A percentile compares a stretch with the other conserved stretches of the same genome.
Evolutionary conservation across 371 early-diverging fungal species (phyloP).

Genomic region (Rhizopus delemar): DNA sequence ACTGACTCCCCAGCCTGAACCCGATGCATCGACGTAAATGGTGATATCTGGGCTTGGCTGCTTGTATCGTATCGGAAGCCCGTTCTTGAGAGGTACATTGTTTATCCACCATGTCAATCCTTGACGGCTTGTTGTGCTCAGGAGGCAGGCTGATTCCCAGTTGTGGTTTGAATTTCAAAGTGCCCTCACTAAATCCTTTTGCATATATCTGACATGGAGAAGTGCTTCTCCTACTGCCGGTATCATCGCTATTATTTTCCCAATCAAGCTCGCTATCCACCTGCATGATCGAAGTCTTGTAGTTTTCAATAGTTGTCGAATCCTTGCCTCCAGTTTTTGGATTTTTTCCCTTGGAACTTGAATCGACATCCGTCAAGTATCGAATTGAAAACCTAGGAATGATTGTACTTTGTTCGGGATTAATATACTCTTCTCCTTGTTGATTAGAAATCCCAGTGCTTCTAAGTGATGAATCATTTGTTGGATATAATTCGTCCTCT

Average conservation of each 20-base stretch:
- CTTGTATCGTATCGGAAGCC: too few species aligned
- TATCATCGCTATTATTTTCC: slow-evolving; percentile 17
- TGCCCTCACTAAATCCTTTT: too few species aligned
- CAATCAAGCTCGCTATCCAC: slow-evolving; percentile 14
- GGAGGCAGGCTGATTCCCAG: too few species aligned
- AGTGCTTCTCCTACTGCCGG: slow-evolving; percentile 15
- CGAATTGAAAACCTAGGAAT: slow-evolving; percentile 13
- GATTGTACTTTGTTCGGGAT: slow-evolving; percentile 10
- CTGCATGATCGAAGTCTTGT: background rate
- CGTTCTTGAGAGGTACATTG: too few species aligned
- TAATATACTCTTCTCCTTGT: slow-evolving; percentile 12
- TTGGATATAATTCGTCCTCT: background rate
- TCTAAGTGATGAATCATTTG: slow-evolving; percentile 5
- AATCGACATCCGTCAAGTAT: slow-evolving; percentile 10
- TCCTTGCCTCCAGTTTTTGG: slow-evolving; percentile 2
- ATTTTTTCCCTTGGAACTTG: slow-evolving; percentile 2
- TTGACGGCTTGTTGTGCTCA: too few species aligned
- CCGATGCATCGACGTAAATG: too few species aligned
- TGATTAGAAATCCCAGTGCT: slow-evolving; percentile 17
- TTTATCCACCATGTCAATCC: too few species aligned
- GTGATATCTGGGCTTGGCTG: too few species aligned
- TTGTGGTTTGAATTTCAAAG: too few species aligned
- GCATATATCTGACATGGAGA: too few species aligned
- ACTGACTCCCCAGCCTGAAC: too few species aligned
- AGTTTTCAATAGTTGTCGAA: background rate